Evolutionary conservation across 768 basidiomycete species (phyloP).

Genomic region (Lentinus brumalis): DNA sequence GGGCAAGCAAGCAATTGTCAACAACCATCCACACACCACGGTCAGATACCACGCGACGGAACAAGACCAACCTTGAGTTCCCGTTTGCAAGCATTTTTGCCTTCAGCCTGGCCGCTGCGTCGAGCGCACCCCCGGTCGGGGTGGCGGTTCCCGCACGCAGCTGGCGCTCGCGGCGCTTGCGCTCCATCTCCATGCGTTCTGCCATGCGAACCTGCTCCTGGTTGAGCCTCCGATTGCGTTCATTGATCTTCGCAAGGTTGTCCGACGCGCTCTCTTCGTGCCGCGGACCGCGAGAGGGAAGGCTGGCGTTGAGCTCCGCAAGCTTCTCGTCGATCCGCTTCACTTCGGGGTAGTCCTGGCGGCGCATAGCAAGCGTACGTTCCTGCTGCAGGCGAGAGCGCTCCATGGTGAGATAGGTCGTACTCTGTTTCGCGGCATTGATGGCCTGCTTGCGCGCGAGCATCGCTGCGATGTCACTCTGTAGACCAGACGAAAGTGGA

Average conservation of each 20-base stretch:
- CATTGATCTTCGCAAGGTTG: constrained; percentile 79
- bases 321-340: constrained; percentile 64
- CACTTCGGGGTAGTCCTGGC: constrained; percentile 69
- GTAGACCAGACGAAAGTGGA: neutral
- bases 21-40: constrained; percentile 15
- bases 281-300: constrained; percentile 11
- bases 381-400: constrained; percentile 68
- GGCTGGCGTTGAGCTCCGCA: constrained; percentile 45
- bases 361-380: constrained; percentile 72
- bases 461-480: constrained; percentile 87
- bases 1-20: constrained; percentile 10
- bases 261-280: constrained; percentile 39
- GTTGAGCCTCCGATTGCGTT: constrained; percentile 86
- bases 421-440: constrained; percentile 35
- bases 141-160: constrained; percentile 42
- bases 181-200: constrained; percentile 68
- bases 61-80: constrained; percentile 60
- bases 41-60: constrained; percentile 1
- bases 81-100: constrained; percentile 48
- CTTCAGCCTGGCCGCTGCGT: constrained; percentile 70
- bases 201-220: constrained; percentile 77
- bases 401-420: constrained; percentile 48
- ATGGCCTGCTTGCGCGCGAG: constrained; percentile 61
- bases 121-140: constrained; percentile 36
- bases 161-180: constrained; percentile 70